These are phyloP conservation scores for Akebia trifoliata DNA, from an alignment of 164 flowering plant species.

Conservation along the genomic window DNA sequence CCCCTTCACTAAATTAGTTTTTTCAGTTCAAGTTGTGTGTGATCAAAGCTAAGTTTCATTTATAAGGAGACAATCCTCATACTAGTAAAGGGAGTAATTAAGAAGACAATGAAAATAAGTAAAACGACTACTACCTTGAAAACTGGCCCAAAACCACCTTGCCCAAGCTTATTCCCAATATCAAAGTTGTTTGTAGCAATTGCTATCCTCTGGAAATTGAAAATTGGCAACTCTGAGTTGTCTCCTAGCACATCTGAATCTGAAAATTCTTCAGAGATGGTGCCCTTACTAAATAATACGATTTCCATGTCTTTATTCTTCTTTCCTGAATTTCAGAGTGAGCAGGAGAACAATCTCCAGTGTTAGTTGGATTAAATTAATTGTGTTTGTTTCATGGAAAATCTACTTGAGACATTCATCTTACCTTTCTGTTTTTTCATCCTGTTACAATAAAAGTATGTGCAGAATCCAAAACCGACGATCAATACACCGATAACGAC, in stretches of 20 bases:
- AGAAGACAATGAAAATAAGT: too few species aligned
- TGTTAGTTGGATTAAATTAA: neutral
- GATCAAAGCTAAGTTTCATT: too few species aligned
- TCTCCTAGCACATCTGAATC: neutral
- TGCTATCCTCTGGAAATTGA: constrained; percentile 7
- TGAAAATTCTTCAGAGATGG: neutral
- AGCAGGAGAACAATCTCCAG: neutral
- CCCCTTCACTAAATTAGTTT: neutral
- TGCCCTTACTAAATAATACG: neutral
- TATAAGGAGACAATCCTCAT: too few species aligned
- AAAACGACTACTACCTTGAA: constrained; percentile 23
- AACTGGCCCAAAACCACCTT: constrained; percentile 24
- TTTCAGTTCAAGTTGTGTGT: neutral
- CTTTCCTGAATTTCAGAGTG: neutral
- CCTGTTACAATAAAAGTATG: neutral
- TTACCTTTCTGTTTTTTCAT: neutral
- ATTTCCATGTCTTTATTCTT: neutral
- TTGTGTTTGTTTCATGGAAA: neutral
- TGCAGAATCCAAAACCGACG: neutral
- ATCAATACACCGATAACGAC: neutral
- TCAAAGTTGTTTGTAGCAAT: constrained; percentile 19
- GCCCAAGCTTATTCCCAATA: constrained; percentile 17
- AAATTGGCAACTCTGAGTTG: constrained; percentile 8
- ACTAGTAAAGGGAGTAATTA: too few species aligned
- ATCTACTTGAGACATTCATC: too few species aligned